Evolutionary conservation across 75 land plant genomes (phyloP).

Genomic region (Sequoiadendron giganteum): DNA sequence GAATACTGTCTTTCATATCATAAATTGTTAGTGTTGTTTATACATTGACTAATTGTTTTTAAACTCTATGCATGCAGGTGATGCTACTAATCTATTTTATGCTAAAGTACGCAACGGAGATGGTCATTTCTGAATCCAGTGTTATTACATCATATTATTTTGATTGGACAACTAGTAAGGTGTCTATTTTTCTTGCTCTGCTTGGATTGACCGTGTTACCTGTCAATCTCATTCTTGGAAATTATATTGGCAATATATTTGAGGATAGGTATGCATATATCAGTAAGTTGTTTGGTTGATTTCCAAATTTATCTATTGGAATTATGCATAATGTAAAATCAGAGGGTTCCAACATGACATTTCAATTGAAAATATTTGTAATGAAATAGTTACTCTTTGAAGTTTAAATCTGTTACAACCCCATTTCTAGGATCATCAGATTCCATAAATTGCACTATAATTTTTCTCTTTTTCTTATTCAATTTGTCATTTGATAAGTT

Average conservation of each 20-base stretch:
- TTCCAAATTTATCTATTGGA: neutral
- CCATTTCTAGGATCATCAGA: too few species aligned
- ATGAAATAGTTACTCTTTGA: too few species aligned
- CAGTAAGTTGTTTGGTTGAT: neutral
- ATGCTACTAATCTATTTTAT: conserved; percentile 44
- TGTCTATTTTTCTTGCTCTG: conserved; percentile 42
- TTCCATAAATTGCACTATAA: too few species aligned
- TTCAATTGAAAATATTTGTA: too few species aligned
- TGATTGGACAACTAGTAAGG: conserved; percentile 29
- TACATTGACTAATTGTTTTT: neutral
- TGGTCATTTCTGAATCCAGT: conserved; percentile 52
- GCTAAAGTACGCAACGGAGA: conserved; percentile 47
- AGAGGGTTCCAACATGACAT: neutral
- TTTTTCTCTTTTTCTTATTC: too few species aligned
- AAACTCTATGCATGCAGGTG: conserved; percentile 29
- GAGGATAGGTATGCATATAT: conserved; percentile 34
- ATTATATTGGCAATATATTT: conserved; percentile 48
- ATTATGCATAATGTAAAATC: neutral
- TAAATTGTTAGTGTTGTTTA: neutral
- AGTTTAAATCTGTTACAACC: too few species aligned
- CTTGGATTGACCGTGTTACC: conserved; percentile 47
- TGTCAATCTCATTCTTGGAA: conserved; percentile 39
- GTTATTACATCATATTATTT: conserved; percentile 46
- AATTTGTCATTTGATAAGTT: too few species aligned
- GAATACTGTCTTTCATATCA: neutral